phyloP scores from a whole-genome alignment of 129 eudicot genomes.

The Mikania micrantha region DNA sequence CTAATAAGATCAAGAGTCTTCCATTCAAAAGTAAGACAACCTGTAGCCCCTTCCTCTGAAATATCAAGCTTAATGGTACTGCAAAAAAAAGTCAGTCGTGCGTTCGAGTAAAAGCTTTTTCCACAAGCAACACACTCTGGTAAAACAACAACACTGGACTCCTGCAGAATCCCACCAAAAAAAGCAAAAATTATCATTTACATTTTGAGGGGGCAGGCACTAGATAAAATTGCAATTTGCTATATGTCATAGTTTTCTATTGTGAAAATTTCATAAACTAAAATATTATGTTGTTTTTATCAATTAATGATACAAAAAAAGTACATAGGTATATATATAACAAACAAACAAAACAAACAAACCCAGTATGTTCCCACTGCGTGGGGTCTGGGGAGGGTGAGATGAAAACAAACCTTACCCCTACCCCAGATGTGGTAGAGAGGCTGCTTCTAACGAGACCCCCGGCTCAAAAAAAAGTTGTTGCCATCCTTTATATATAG shows the following conservation, averaged over 20 bases:
- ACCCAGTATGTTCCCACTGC: too few relatives aligned
- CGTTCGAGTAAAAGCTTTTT: constrained; percentile 16
- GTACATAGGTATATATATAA: background rate
- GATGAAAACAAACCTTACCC: too few relatives aligned
- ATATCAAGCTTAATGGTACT: constrained; percentile 36
- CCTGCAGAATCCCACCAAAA: constrained; percentile 35
- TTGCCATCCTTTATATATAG: too few relatives aligned
- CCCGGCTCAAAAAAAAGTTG: too few relatives aligned
- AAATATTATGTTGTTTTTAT: background rate
- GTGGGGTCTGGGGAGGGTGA: too few relatives aligned
- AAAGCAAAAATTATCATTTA: constrained; percentile 9
- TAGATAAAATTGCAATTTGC: background rate
- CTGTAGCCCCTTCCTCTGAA: constrained; percentile 21
- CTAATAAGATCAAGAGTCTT: constrained; percentile 39
- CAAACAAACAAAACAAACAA: too few relatives aligned
- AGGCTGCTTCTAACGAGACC: too few relatives aligned
- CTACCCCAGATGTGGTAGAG: too few relatives aligned
- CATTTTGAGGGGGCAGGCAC: background rate
- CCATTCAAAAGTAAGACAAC: constrained; percentile 32
- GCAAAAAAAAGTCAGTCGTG: constrained; percentile 39
- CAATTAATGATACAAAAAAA: background rate
- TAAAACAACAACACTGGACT: constrained; percentile 32
- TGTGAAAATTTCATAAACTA: background rate
- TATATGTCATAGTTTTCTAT: background rate
- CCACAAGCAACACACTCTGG: constrained; percentile 34